Evolutionary conservation across 225 moss, liverwort and hornwort species (phyloP).

Genomic region (Asterella californica): DNA sequence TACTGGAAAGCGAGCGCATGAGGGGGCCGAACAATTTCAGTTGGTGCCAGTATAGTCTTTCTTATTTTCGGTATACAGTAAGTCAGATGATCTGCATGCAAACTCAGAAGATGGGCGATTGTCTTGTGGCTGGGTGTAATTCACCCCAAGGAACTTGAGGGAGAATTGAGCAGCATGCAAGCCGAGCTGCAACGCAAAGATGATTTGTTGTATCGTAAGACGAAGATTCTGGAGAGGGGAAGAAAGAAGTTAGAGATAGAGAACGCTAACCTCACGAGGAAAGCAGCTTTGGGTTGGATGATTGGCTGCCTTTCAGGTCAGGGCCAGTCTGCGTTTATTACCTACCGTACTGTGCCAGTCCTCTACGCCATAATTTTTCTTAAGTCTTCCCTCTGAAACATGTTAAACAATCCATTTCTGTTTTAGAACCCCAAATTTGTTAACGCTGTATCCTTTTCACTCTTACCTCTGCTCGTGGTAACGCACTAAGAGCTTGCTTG

Average conservation of each 20-base stretch:
- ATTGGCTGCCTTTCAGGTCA: conserved; percentile 74
- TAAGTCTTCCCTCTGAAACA: too few relatives aligned
- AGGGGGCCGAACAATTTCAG: not conserved
- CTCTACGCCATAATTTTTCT: too few relatives aligned
- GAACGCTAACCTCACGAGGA: conserved; percentile 60
- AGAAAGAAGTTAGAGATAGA: conserved; percentile 56
- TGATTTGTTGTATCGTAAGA: conserved; percentile 49
- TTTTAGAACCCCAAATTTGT: too few relatives aligned
- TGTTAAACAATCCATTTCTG: too few relatives aligned
- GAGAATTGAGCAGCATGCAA: conserved; percentile 53
- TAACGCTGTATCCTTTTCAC: too few relatives aligned
- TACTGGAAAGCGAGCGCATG: not conserved
- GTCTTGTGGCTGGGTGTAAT: conserved; percentile 13
- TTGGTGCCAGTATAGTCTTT: not conserved
- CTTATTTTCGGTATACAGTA: not conserved
- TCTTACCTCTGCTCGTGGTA: not conserved
- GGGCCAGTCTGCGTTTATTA: not conserved
- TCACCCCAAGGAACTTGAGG: conserved; percentile 51
- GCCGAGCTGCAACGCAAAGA: conserved; percentile 56
- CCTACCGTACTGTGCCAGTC: too few relatives aligned
- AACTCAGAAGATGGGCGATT: conserved; percentile 9
- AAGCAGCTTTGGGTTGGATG: conserved; percentile 80
- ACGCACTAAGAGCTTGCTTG: not conserved
- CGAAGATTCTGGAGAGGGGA: conserved; percentile 51
- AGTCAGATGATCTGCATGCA: not conserved